Conservation (phyloP, 805 yeast species). For the Tetrapisispora fleetii region DNA sequence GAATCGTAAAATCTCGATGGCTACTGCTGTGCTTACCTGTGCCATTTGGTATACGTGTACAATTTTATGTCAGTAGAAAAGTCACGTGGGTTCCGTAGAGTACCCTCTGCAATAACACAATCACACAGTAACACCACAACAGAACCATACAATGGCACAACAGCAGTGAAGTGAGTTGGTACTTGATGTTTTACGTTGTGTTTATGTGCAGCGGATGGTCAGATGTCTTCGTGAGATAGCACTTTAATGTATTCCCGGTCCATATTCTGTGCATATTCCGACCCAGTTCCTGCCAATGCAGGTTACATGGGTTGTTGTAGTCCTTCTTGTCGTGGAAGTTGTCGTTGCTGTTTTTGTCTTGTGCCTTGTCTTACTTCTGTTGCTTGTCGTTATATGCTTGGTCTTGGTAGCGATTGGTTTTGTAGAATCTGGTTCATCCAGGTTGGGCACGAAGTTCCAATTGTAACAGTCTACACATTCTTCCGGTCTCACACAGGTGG, state of each 20-base stretch:
- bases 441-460: conserved; percentile 63
- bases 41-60: neutral
- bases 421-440: conserved; percentile 9
- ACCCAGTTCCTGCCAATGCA: conserved; percentile 29
- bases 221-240: no score
- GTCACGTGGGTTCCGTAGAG: no score
- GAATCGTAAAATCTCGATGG: no score
- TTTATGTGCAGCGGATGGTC: no score
- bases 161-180: no score
- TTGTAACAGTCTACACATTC: conserved; percentile 86
- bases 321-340: conserved; percentile 13
- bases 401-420: conserved; percentile 5
- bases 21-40: no score
- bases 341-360: conserved; percentile 4
- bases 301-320: conserved; percentile 15
- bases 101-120: no score
- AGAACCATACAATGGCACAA: no score
- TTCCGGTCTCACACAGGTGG: conserved; percentile 62
- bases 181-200: no score
- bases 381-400: conserved; percentile 15
- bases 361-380: conserved; percentile 6
- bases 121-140: no score
- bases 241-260: neutral
- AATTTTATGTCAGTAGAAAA: no score
- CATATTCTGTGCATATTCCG: conserved; percentile 27